Base-by-base conservation (phyloP, 2,329 filamentous ascomycete genomes). In the Fusarium heterosporum region DNA sequence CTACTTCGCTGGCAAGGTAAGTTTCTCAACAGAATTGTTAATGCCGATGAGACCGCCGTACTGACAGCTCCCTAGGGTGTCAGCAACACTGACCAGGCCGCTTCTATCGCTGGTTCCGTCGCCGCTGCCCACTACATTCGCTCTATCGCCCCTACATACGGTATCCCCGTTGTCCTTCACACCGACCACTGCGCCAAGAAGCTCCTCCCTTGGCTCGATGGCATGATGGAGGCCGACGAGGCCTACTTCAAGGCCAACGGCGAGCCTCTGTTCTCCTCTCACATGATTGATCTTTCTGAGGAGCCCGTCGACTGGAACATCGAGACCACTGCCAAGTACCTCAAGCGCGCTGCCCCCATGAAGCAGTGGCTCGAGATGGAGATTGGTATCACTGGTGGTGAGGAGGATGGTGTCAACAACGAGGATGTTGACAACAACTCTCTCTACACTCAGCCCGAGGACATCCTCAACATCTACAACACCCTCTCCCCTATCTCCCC, bases 341-440 rank as follows among this genome's bases (percentile, higher is more conserved):
- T 98, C 69, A 90, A 97, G 89, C 92, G 95, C 73, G 93, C 91
- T 78, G 93, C 93, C 48, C 93, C 94, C 74, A 93, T 97, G 93
- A 97, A 96, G 88, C 93, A 97, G 83, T 98, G 93, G 93, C 89
- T 99, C 73, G 96, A 99, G 89, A 99, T 98, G 95, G 91, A 93
- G 80, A 85, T 83, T 72, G 79, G 80, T 78, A 96, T 97, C 83
- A 98, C 96, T 64, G 95, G 94, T 84, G 93, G 94, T 83, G 94
- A 97, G 85, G 94, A 97, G 82, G 94, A 97, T 75, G 95, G 95
- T 83, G 94, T 98, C 80, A 97, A 97, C 91, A 98, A 98, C 86
- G 93, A 97, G 84, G 88, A 90, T 74, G 94, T 97, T 73, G 94
- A 97, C 87, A 97, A 97, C 89, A 91, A 91, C 86, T 92, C 92